Evolutionary conservation across 2,329 filamentous ascomycete genomes (phyloP).

Genomic region (Penicillium sp.): DNA sequence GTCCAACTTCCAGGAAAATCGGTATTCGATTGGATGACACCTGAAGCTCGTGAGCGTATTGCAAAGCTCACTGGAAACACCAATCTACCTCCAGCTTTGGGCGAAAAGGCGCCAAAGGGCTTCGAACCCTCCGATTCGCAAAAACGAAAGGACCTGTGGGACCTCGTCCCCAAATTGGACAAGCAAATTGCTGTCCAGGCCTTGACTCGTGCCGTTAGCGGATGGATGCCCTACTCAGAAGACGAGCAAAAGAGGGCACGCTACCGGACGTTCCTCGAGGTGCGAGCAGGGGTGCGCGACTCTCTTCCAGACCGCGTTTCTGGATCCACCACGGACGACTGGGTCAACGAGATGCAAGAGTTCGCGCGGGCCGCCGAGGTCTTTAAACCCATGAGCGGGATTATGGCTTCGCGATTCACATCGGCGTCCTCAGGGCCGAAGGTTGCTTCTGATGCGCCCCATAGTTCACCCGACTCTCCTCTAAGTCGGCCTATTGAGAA

Average conservation of each 20-base stretch:
- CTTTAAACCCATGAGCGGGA: constrained; percentile 87
- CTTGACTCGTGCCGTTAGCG: constrained; percentile 63
- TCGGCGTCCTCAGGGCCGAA: constrained; percentile 51
- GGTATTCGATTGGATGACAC: constrained; percentile 87
- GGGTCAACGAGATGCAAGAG: constrained; percentile 75
- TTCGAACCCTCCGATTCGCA: constrained; percentile 66
- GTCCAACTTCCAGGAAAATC: constrained; percentile 83
- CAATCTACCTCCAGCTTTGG: constrained; percentile 74
- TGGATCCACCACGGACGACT: constrained; percentile 66
- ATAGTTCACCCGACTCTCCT: constrained; percentile 36
- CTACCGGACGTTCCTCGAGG: constrained; percentile 79
- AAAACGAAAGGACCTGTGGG: constrained; percentile 59
- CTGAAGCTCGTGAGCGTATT: constrained; percentile 74
- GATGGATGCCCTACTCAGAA: constrained; percentile 82
- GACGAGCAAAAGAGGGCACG: constrained; percentile 76
- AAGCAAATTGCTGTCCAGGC: constrained; percentile 69
- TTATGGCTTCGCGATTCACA: constrained; percentile 94
- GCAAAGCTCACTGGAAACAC: constrained; percentile 72
- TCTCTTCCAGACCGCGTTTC: constrained; percentile 59
- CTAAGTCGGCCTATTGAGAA: constrained; percentile 57
- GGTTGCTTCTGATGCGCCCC: constrained; percentile 39
- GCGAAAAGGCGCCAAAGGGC: constrained; percentile 68
- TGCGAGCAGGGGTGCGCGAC: constrained; percentile 65
- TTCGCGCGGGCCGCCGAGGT: constrained; percentile 74
- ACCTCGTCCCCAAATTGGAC: constrained; percentile 65